Evolutionary conservation across 176 grass and related monocot genomes (phyloP).

Genomic region (Rhipidocladum racemiflorum): DNA sequence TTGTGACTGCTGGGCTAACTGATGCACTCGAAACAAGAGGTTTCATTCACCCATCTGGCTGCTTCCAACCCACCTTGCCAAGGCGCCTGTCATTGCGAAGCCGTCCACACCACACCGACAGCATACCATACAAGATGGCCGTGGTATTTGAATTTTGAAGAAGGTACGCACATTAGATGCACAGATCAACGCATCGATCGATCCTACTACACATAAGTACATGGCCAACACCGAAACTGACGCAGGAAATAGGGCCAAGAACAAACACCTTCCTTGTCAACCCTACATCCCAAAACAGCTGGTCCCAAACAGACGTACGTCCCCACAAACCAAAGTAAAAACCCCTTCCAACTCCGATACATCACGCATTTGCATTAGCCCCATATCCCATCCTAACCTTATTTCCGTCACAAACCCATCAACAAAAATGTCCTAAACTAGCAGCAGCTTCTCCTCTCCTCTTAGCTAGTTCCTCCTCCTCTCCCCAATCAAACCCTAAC

Average conservation of each 20-base stretch:
- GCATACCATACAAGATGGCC: no score
- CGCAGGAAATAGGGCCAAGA: neutral
- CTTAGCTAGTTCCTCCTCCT: neutral
- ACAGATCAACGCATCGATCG: neutral
- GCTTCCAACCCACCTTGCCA: no score
- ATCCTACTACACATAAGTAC: neutral
- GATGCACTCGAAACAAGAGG: no score
- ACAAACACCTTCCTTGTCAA: constrained; percentile 17
- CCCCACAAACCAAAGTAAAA: constrained; percentile 21
- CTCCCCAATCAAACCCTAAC: constrained; percentile 45
- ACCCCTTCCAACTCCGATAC: neutral
- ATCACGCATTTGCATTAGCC: constrained; percentile 12
- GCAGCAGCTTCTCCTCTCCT: neutral
- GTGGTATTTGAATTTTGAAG: neutral
- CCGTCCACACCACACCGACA: no score
- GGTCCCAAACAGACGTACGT: constrained; percentile 20
- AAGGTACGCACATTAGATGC: neutral
- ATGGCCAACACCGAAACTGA: constrained; percentile 15
- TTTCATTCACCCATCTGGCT: no score
- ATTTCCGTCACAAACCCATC: neutral
- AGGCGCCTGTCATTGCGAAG: no score
- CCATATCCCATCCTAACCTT: constrained; percentile 26
- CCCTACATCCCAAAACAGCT: constrained; percentile 30
- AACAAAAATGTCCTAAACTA: neutral
- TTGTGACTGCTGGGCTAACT: no score